Evolutionary conservation across 768 basidiomycete species (phyloP).

Genomic region (Xanthoconium purpureum): DNA sequence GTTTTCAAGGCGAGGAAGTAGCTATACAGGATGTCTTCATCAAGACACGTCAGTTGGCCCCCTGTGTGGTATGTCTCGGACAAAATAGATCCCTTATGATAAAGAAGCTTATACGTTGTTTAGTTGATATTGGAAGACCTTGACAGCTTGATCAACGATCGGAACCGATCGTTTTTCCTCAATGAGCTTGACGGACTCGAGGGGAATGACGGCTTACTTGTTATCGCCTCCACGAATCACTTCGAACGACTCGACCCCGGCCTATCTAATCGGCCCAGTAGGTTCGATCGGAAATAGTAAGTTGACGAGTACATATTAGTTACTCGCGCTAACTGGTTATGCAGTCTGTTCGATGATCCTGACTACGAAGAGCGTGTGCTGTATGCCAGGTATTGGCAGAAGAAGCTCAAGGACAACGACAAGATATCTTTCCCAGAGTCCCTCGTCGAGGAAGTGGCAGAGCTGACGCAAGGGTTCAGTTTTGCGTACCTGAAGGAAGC

Average conservation of each 20-base stretch:
- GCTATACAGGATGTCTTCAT: slow-evolving; percentile 66
- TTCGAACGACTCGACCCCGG: slow-evolving; percentile 78
- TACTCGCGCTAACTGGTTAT: not conserved
- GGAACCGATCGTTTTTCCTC: slow-evolving; percentile 82
- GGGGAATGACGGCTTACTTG: slow-evolving; percentile 73
- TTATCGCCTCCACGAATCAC: slow-evolving; percentile 83
- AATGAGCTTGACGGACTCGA: slow-evolving; percentile 83
- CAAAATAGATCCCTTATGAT: slow-evolving; percentile 26
- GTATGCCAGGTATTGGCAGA: slow-evolving; percentile 79
- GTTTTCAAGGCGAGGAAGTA: slow-evolving; percentile 58
- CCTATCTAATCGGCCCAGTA: slow-evolving; percentile 71
- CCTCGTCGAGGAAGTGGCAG: slow-evolving; percentile 58
- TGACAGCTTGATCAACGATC: slow-evolving; percentile 76
- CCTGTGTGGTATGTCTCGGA: slow-evolving; percentile 58
- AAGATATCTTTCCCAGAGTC: slow-evolving; percentile 64
- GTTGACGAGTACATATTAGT: slow-evolving; percentile 26
- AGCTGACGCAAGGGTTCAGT: slow-evolving; percentile 63
- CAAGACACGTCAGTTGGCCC: slow-evolving; percentile 68
- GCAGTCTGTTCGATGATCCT: slow-evolving; percentile 74
- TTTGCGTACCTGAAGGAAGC: slow-evolving; percentile 90
- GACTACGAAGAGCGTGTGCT: slow-evolving; percentile 56
- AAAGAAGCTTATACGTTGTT: not conserved
- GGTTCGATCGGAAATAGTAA: slow-evolving; percentile 85
- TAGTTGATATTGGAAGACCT: slow-evolving; percentile 55
- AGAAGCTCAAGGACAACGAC: slow-evolving; percentile 63